Percentiles rank a stretch among this genome's conserved stretches.
Conservation (phyloP, 2,329 filamentous ascomycete species). For the Fusarium tjaetaba region DNA sequence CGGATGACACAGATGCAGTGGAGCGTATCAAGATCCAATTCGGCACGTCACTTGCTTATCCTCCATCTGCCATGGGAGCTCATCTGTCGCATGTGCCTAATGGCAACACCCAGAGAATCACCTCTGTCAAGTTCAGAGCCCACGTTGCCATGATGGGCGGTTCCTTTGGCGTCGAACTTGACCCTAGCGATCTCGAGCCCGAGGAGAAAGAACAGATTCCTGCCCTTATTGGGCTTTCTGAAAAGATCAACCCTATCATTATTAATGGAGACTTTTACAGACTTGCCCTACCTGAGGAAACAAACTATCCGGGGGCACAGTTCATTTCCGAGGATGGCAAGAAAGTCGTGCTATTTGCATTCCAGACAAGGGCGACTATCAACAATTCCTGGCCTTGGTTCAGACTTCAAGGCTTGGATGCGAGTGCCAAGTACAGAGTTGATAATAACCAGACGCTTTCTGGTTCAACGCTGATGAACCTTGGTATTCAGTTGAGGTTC, state of each 20-base stretch:
- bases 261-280: conserved; percentile 69
- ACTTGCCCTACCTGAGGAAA: conserved; percentile 65
- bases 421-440: conserved; percentile 62
- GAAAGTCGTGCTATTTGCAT: conserved; percentile 66
- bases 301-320: conserved; percentile 70
- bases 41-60: conserved; percentile 71
- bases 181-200: conserved; percentile 61
- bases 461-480: conserved; percentile 70
- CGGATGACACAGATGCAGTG: conserved; percentile 71
- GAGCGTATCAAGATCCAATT: conserved; percentile 71
- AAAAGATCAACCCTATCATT: conserved; percentile 68
- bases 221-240: conserved; percentile 61
- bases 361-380: conserved; percentile 62
- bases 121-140: conserved; percentile 67
- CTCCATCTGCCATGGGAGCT: conserved; percentile 71
- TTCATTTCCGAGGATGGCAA: conserved; percentile 64
- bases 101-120: conserved; percentile 62
- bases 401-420: conserved; percentile 66
- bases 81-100: conserved; percentile 72
- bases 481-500: conserved; percentile 65
- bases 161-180: conserved; percentile 73
- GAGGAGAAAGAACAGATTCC: conserved; percentile 65
- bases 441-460: conserved; percentile 63
- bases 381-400: conserved; percentile 65
- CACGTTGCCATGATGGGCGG: conserved; percentile 77